Conservation (phyloP, 805 yeast genomes). For the Starmerella stigmatis region DNA sequence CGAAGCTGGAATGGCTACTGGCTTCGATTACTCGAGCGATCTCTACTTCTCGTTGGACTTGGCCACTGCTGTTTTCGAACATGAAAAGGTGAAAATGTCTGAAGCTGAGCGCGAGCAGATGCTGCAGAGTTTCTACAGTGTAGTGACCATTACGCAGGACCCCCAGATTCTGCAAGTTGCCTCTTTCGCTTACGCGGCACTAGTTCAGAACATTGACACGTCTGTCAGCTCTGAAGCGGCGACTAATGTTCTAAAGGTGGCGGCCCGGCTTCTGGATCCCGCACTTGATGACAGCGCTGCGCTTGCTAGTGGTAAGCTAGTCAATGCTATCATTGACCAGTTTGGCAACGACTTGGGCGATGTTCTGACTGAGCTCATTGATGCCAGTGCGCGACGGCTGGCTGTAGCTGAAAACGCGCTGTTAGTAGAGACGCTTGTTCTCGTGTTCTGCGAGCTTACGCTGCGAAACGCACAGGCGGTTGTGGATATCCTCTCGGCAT, state of each 20-base stretch:
- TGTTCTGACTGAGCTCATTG: conserved; percentile 45
- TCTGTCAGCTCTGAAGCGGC: conserved; percentile 16
- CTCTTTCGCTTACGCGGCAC: conserved; percentile 58
- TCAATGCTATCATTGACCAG: conserved; percentile 47
- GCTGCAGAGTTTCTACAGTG: conserved; percentile 36
- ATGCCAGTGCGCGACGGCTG: conserved; percentile 62
- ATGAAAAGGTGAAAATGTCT: conserved; percentile 25
- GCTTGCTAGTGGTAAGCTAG: conserved; percentile 59
- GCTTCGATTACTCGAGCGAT: conserved; percentile 47
- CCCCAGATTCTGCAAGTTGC: conserved; percentile 68
- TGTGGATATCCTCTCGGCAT: conserved; percentile 45
- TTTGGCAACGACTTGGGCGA: conserved; percentile 36
- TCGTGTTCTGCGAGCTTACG: conserved; percentile 66
- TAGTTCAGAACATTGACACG: conserved; percentile 36
- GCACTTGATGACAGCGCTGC: conserved; percentile 71
- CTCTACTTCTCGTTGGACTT: conserved; percentile 48
- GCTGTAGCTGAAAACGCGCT: conserved; percentile 55
- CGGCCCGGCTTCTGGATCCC: conserved; percentile 62
- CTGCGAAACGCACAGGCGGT: conserved; percentile 52
- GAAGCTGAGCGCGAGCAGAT: conserved; percentile 19
- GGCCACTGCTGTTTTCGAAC: conserved; percentile 26
- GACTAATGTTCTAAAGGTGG: conserved; percentile 45
- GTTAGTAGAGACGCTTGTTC: conserved; percentile 64
- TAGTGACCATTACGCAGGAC: conserved; percentile 47
- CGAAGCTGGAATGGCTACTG: not conserved